Evolutionary conservation across 148 eudicot genomes (phyloP), one percentile per base, ranked within the genome.

Genomic region (Chenopodium formosanum): DNA sequence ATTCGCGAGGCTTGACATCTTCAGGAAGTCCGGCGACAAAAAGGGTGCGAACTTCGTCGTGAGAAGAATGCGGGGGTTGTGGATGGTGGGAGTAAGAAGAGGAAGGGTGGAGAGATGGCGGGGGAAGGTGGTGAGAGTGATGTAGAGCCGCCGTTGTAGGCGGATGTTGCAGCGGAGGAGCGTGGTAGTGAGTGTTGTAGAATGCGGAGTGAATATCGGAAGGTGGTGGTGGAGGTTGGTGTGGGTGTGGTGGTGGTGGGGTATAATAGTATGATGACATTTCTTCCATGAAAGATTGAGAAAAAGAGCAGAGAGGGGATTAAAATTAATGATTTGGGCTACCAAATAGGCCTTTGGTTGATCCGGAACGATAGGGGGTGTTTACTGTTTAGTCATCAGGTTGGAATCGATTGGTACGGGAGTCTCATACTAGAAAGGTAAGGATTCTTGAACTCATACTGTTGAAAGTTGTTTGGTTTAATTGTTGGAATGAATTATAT

Each of bases 11-110:
- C 82, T 89, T 89, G 34, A 93, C 94, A 70, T 94, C 92, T 25
- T 88, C 91, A 1, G 98, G 98, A 14, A 94, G 91, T 0, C 97
- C 98, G 34, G 98, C 97, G 46, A 94, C 81, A 82, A 94, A 94
- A 25, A 94, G 90, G 1, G 98, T 94, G 14, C 97, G 97, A 74
- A 94, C 89, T 65, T 89, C 87, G 75, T 88, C 91, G 75, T 79
- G 77, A 1, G 87, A 72, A 17, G 88, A 79, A n/a, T 65, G 87
- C 0, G 90, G 78, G 34, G 29, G 83, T 75, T 17, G 76, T 4
- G 17, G 60, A 9, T 40, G 4, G 83, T 82, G 47, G 82, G 85
- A 62, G 73, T 72, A 53, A 52, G 85, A 37, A 27, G 81, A 22
- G 32, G 74, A 65, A n/a, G 70, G 48, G 84, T n/a, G 78, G 68